These are phyloP conservation scores for Annona cherimola DNA, from an alignment of 164 flowering plant species.

Conservation along the genomic window DNA sequence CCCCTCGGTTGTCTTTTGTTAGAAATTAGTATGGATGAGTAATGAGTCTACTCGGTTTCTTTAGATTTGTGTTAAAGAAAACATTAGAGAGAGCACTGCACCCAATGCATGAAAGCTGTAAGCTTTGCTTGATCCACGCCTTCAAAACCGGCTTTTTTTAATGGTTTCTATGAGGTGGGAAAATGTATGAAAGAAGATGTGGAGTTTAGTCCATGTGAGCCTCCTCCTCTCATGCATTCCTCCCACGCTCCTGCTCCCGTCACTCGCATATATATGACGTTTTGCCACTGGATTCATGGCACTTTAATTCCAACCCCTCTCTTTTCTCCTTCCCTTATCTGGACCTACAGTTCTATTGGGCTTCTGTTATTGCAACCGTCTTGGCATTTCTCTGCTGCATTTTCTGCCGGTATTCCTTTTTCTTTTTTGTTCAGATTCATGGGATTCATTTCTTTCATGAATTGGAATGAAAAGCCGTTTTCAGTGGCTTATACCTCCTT, in stretches of 20 bases:
- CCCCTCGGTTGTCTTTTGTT: neutral
- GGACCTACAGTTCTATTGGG: neutral
- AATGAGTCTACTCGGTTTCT: neutral
- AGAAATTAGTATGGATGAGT: neutral
- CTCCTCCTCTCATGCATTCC: neutral
- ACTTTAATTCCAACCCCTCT: slow-evolving; percentile 1
- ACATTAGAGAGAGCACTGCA: neutral
- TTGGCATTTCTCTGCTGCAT: neutral
- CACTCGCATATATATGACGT: slow-evolving; percentile 19
- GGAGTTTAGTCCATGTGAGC: slow-evolving; percentile 58
- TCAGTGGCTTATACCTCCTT: no score
- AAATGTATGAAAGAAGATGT: slow-evolving; percentile 28
- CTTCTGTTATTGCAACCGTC: neutral
- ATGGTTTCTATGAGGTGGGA: slow-evolving; percentile 23
- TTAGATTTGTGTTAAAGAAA: slow-evolving; percentile 1
- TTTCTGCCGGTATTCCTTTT: neutral
- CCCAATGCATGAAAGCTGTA: slow-evolving; percentile 15
- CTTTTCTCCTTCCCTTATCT: neutral
- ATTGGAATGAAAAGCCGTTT: neutral
- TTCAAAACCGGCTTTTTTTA: slow-evolving; percentile 59
- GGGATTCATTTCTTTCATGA: neutral
- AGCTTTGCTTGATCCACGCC: slow-evolving; percentile 41
- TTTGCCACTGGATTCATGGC: slow-evolving; percentile 28
- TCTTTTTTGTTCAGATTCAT: neutral
- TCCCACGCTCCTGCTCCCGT: slow-evolving; percentile 26